Conservation (phyloP, 176 grass and related monocot genomes). For the Cenchrus americanus region DNA sequence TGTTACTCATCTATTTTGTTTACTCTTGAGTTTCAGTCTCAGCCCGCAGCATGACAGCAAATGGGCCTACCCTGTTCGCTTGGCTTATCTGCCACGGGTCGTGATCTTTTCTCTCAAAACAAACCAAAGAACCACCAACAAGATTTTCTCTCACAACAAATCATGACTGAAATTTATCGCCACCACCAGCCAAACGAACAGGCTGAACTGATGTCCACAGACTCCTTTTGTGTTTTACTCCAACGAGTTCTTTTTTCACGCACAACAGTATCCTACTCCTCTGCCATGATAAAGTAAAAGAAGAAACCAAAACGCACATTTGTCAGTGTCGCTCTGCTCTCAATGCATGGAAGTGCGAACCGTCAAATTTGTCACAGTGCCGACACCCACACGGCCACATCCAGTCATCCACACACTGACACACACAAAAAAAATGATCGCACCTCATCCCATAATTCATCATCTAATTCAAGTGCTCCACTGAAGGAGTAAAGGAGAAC, state of each 20-base stretch:
- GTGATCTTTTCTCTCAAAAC: too few species aligned
- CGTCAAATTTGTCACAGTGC: constrained; percentile 3
- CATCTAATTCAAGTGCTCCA: constrained; percentile 24
- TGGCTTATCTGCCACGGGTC: too few species aligned
- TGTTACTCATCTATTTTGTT: not conserved
- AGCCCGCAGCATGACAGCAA: not conserved
- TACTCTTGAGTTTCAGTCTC: not conserved
- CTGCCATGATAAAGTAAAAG: constrained; percentile 7
- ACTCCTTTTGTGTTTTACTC: too few species aligned
- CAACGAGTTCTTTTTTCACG: too few species aligned
- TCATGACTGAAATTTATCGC: too few species aligned
- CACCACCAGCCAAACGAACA: too few species aligned
- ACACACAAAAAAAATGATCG: not conserved
- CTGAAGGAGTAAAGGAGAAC: not conserved
- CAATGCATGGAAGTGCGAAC: constrained; percentile 21
- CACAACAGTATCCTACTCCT: not conserved
- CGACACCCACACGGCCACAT: not conserved
- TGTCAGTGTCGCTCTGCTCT: not conserved
- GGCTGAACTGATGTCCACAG: too few species aligned
- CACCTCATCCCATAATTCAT: constrained; percentile 5
- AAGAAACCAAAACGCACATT: not conserved
- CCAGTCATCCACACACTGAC: not conserved
- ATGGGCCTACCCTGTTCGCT: too few species aligned
- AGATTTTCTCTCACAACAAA: too few species aligned
- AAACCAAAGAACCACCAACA: too few species aligned